phyloP scores from a whole-genome alignment of 306 rosid species.

The Argentina anserina region DNA sequence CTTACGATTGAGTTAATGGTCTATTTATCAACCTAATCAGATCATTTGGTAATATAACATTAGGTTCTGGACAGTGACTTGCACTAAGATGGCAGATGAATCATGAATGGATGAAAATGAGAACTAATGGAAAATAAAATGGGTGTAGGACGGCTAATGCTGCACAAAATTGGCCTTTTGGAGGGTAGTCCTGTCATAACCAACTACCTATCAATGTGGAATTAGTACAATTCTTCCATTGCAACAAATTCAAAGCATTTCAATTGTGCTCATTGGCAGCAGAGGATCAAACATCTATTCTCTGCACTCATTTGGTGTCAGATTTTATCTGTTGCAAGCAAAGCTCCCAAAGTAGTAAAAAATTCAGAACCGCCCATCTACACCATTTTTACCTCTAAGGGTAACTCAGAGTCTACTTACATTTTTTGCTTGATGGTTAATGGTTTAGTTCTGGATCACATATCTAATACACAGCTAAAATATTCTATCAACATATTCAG shows the following conservation, averaged over 20 bases:
- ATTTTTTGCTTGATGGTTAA: not conserved
- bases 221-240: not conserved
- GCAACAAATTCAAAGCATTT: not conserved
- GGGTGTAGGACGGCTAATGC: not conserved
- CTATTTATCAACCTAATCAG: not conserved
- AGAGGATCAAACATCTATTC: not conserved
- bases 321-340: not conserved
- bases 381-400: not conserved
- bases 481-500: too few species aligned
- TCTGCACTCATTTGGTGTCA: not conserved
- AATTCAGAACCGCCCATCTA: not conserved
- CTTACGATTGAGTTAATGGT: not conserved
- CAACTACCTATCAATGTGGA: not conserved
- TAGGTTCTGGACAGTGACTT: not conserved
- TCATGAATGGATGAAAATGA: not conserved
- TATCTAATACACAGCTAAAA: too few species aligned
- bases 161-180: not conserved
- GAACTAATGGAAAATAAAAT: not conserved
- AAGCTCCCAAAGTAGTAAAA: not conserved
- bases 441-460: not conserved
- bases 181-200: not conserved
- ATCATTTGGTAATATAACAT: not conserved
- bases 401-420: not conserved
- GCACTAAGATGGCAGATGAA: not conserved
- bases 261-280: not conserved